A percentile compares a stretch with the other conserved stretches of the same genome.
Evolutionary conservation across 768 basidiomycete species (phyloP).

Genomic region (Boletales sp.): DNA sequence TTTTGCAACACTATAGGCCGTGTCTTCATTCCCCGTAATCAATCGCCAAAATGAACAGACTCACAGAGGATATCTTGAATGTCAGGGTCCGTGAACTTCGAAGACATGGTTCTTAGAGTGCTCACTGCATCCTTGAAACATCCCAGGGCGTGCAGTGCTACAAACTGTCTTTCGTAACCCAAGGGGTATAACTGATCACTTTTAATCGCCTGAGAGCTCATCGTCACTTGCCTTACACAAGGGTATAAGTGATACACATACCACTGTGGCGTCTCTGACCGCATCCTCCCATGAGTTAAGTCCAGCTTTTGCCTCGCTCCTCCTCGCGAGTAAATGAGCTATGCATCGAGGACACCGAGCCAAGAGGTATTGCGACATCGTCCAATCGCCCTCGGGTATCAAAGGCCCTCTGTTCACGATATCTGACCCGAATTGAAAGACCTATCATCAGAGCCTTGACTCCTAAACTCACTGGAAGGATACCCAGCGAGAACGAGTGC

Average conservation of each 20-base stretch:
- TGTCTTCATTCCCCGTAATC: background rate
- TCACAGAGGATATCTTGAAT: background rate
- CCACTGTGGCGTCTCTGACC: conserved; percentile 1
- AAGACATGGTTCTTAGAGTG: background rate
- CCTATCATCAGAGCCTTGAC: too few relatives aligned
- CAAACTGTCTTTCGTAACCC: conserved; percentile 1
- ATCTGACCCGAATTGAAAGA: background rate
- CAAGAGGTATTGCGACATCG: background rate
- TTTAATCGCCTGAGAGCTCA: conserved; percentile 1
- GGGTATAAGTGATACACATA: too few relatives aligned
- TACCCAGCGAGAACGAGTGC: conserved; percentile 3
- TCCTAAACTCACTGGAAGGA: conserved; percentile 2
- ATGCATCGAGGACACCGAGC: background rate
- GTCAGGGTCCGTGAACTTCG: background rate
- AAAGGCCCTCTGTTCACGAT: background rate
- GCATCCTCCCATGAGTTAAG: background rate
- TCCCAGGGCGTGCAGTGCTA: background rate
- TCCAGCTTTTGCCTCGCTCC: conserved; percentile 1
- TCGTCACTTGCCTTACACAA: background rate
- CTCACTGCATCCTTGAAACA: background rate
- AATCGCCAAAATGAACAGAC: background rate
- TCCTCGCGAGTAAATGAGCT: conserved; percentile 6
- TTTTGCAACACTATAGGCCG: background rate
- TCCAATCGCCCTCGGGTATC: background rate
- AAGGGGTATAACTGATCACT: background rate